Base-by-base conservation (phyloP, 208 protist species). In the Strigomonas oncopelti region DNA sequence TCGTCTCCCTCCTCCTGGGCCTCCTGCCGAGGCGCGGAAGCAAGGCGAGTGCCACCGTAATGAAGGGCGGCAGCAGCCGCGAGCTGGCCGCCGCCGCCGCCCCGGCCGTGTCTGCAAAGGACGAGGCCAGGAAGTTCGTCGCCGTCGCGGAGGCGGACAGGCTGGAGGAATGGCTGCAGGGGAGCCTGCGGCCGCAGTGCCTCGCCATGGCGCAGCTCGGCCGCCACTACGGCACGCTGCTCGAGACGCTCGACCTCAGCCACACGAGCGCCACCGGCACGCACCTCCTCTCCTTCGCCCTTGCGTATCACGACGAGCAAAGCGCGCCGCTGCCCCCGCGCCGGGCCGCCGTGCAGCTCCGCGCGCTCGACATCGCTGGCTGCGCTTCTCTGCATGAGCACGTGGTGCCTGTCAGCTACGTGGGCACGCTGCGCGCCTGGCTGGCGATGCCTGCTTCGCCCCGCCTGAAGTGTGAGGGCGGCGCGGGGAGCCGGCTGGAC, bases 331-430 rank as follows among this genome's bases (percentile, higher is more conserved):
- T n/a, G 46, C 11, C 48, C 18, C 28, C 24, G 45, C 57, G 2
- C 13, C 48, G 8, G 1, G n/a, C 18, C 11, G 14, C 2, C 13
- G 29, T 24, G 34, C 24, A 18, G 7, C 67, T 80, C 45, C 62
- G 59, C 13, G 75, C 83, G 27, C 46, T 88, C 27, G 83, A 88
- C 60, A n/a, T 83, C 2, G 58, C 71, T 0, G 83, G 83, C 7
- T 88, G 83, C 56, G 61, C 61, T 13, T 42, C 68, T 24, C 67
- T 88, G 38, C 73, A 67, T 25, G 45, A 70, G 2, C 9, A 45
- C 8, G 5, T 62, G 5, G 29, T 46, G 9, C 8, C 58, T 5
- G 13, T n/a, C 11, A 4, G 34, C 34, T 42, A 42, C 31, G 54
- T 3, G 27, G 48, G 58, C 5, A 38, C 36, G 31, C 27, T 29